Evolutionary conservation across 805 yeast species (phyloP).

Genomic region (Torulaspora delbrueckii): DNA sequence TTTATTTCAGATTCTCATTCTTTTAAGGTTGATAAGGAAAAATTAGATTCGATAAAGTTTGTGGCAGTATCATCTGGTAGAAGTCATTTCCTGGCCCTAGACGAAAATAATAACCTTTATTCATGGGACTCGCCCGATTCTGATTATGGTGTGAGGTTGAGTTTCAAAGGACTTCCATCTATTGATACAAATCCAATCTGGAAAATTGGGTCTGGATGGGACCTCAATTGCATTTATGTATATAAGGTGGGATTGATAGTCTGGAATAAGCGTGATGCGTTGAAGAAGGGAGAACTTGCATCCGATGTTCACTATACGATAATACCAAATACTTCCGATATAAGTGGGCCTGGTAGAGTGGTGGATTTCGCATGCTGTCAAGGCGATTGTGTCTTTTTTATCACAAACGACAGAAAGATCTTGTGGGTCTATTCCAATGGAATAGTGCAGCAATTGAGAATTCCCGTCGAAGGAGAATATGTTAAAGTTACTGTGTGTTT

Average conservation of each 20-base stretch:
- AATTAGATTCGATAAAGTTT: conserved; percentile 34
- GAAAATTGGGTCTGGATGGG: conserved; percentile 66
- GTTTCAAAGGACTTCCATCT: conserved; percentile 33
- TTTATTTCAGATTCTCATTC: conserved; percentile 9
- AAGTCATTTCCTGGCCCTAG: conserved; percentile 58
- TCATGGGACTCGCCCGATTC: conserved; percentile 54
- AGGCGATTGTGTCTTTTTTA: conserved; percentile 46
- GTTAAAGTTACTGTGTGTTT: conserved; percentile 53
- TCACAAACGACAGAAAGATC: conserved; percentile 43
- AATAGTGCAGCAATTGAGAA: conserved; percentile 16
- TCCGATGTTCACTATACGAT: conserved; percentile 40
- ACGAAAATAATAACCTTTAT: conserved; percentile 45
- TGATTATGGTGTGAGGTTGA: conserved; percentile 42
- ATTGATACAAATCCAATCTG: conserved; percentile 34
- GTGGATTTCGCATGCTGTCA: conserved; percentile 50
- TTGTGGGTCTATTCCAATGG: conserved; percentile 34
- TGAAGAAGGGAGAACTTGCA: conserved; percentile 28
- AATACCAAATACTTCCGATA: conserved; percentile 39
- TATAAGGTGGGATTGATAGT: conserved; percentile 50
- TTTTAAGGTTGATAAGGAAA: conserved; percentile 17
- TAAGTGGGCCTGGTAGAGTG: conserved; percentile 36
- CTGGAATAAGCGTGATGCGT: conserved; percentile 44
- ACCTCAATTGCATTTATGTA: conserved; percentile 47
- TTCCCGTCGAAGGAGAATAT: conserved; percentile 35
- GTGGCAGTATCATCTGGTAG: conserved; percentile 57